phyloP scores from a whole-genome alignment of 148 eudicot genomes.

The Polygonum aviculare region DNA sequence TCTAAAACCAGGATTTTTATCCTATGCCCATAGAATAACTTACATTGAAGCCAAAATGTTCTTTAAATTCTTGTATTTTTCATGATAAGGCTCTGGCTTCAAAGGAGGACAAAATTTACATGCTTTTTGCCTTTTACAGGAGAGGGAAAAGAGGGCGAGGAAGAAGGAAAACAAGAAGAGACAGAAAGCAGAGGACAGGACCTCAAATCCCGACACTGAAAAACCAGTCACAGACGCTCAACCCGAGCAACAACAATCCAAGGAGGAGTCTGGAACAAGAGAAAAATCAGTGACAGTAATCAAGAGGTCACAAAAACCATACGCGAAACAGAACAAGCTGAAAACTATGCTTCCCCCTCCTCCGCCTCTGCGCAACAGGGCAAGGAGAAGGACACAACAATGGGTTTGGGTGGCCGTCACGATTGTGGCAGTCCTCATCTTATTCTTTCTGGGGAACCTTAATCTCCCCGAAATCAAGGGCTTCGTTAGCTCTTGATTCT shows the following conservation, averaged over 20 bases:
- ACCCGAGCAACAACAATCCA: conserved; percentile 12
- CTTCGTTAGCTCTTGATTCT: conserved; percentile 13
- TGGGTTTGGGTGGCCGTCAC: conserved; percentile 46
- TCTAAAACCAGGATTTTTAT: too few relatives aligned
- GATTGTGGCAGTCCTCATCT: conserved; percentile 24
- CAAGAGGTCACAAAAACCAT: conserved; percentile 44
- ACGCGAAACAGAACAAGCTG: conserved; percentile 48
- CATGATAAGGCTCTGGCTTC: too few relatives aligned
- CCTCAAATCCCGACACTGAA: conserved; percentile 27
- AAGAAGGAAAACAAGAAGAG: conserved; percentile 76
- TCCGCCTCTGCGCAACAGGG: conserved; percentile 72
- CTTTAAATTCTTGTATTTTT: too few relatives aligned
- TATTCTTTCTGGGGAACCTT: conserved; percentile 50
- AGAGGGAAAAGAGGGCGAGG: conserved; percentile 72
- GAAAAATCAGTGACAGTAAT: conserved; percentile 22
- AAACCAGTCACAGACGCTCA: conserved; percentile 23
- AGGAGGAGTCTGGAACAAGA: conserved; percentile 40
- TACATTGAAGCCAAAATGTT: too few relatives aligned
- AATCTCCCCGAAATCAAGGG: conserved; percentile 27
- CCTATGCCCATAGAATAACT: too few relatives aligned
- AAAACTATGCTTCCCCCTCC: conserved; percentile 73
- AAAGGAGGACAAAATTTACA: too few relatives aligned
- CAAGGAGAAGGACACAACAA: conserved; percentile 48
- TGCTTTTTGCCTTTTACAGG: conserved; percentile 35
- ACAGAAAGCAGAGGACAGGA: conserved; percentile 16